A percentile compares a stretch with the other conserved stretches of the same genome.
Conservation (phyloP, 495 filamentous ascomycete species). For the Penicillium macrosclerotiorum region DNA sequence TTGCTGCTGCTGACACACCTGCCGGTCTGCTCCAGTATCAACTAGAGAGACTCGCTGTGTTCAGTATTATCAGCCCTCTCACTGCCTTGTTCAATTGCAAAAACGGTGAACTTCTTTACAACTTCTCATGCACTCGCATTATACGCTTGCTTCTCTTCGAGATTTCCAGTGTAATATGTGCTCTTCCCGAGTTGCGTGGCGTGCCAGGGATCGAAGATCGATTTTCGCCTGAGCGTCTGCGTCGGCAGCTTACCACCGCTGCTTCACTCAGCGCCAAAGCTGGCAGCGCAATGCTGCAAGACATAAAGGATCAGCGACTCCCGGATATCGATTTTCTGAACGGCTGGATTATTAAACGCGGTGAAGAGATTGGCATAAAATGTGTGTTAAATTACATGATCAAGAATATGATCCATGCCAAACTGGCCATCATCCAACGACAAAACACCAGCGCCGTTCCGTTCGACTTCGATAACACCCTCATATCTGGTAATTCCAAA, state of each 20-base stretch:
- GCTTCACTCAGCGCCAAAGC: slow-evolving; percentile 64
- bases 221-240: slow-evolving; percentile 55
- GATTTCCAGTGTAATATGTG: slow-evolving; percentile 59
- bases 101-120: slow-evolving; percentile 71
- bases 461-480: slow-evolving; percentile 24
- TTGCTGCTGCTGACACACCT: slow-evolving; percentile 45
- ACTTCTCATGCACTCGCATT: slow-evolving; percentile 52
- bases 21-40: slow-evolving; percentile 53
- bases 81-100: slow-evolving; percentile 68
- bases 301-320: slow-evolving; percentile 56
- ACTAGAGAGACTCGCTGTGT: slow-evolving; percentile 78
- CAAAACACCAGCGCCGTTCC: slow-evolving; percentile 34
- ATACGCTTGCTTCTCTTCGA: slow-evolving; percentile 66
- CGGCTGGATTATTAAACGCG: slow-evolving; percentile 73
- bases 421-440: slow-evolving; percentile 15
- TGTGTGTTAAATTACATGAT: slow-evolving; percentile 68
- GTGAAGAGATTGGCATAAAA: slow-evolving; percentile 63
- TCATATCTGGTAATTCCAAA: no score
- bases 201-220: slow-evolving; percentile 56
- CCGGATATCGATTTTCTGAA: slow-evolving; percentile 87
- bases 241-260: slow-evolving; percentile 53
- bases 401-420: slow-evolving; percentile 53
- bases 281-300: slow-evolving; percentile 78
- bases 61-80: slow-evolving; percentile 77
- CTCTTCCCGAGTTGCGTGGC: slow-evolving; percentile 64